These are phyloP conservation scores for Musa schizocarpa DNA, from an alignment of 176 grass and related monocot species.

Conservation along the genomic window DNA sequence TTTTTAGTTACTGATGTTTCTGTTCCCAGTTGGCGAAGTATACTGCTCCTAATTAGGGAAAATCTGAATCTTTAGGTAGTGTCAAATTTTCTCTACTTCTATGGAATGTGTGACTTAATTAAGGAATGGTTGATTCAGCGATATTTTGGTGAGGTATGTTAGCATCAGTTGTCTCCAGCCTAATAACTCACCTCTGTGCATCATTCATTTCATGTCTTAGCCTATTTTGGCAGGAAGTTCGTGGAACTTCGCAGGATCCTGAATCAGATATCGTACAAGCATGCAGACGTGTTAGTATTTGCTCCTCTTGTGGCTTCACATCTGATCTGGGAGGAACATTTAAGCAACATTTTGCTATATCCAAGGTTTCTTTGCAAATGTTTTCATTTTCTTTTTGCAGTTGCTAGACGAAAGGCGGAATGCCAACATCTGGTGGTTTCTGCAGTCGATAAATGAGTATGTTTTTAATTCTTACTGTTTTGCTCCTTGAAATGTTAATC, in stretches of 20 bases:
- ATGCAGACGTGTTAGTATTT: conserved; percentile 70
- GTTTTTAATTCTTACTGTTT: neutral
- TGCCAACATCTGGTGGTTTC: conserved; percentile 70
- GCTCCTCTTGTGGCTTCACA: conserved; percentile 7
- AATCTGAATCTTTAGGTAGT: conserved; percentile 39
- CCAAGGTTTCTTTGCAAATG: neutral
- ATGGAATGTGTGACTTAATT: conserved; percentile 71
- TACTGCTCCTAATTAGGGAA: neutral
- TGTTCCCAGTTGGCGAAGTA: neutral
- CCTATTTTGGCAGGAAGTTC: conserved; percentile 55
- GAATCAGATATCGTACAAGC: conserved; percentile 96
- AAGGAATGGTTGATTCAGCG: conserved; percentile 81
- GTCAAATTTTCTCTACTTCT: conserved; percentile 88
- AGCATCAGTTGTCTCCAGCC: neutral
- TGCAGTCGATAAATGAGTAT: conserved; percentile 79
- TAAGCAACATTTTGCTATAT: neutral
- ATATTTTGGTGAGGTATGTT: conserved; percentile 54
- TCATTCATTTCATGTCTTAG: conserved; percentile 1
- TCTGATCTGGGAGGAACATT: neutral
- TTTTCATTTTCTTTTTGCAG: conserved; percentile 35
- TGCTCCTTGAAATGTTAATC: neutral
- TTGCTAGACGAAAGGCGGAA: conserved; percentile 77
- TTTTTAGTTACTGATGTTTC: neutral
- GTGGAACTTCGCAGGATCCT: conserved; percentile 62
- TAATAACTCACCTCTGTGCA: conserved; percentile 4